Conservation (phyloP, 148 eudicot genomes). For the Pouteria glomerata region DNA sequence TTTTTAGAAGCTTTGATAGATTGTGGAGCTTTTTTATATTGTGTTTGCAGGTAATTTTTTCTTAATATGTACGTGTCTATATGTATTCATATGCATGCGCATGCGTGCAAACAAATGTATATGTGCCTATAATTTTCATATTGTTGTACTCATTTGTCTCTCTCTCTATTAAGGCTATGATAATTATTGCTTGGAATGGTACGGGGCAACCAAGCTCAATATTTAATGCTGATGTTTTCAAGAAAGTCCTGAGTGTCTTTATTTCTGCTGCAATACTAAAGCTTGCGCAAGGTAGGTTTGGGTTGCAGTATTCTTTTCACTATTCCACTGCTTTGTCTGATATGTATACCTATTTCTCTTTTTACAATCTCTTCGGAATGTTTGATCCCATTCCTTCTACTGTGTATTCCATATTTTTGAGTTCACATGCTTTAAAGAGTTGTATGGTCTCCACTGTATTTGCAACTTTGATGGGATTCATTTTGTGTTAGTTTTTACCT, state of each 20-base stretch:
- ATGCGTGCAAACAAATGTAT: neutral
- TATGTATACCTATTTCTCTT: neutral
- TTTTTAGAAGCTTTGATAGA: conserved; percentile 96
- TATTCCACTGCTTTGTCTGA: conserved; percentile 5
- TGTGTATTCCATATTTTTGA: neutral
- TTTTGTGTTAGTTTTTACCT: neutral
- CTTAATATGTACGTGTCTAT: neutral
- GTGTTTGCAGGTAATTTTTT: conserved; percentile 72
- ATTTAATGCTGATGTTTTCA: conserved; percentile 61
- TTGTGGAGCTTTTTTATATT: conserved; percentile 95
- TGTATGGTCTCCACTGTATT: neutral
- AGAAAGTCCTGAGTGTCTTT: conserved; percentile 81
- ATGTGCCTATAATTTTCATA: neutral
- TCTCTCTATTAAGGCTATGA: conserved; percentile 71
- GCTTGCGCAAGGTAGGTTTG: conserved; percentile 73
- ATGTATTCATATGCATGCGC: neutral
- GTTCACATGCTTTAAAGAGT: neutral
- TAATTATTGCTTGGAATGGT: conserved; percentile 96
- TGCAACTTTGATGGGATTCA: neutral
- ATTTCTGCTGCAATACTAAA: conserved; percentile 94
- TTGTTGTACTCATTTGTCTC: conserved; percentile 5
- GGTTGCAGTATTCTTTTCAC: neutral
- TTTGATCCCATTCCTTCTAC: neutral
- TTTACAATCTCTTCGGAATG: neutral
- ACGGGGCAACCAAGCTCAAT: conserved; percentile 65